Evolutionary conservation across 495 filamentous ascomycete species (phyloP).

Genomic region (Podospora tetraspora): DNA sequence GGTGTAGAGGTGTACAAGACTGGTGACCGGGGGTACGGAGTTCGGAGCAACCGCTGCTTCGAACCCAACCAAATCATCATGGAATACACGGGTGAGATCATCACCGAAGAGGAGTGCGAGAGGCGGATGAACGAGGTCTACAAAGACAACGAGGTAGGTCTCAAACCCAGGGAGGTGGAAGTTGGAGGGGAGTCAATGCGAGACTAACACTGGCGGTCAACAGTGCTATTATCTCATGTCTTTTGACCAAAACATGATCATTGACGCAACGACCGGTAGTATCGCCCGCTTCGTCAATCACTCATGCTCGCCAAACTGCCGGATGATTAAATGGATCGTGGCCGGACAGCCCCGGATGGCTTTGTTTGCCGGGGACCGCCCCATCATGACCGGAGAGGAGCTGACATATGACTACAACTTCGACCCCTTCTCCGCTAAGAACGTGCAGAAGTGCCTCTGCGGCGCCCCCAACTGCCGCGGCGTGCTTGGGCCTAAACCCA

Average conservation of each 20-base stretch:
- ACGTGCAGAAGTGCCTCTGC: slow-evolving; percentile 78
- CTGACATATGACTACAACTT: slow-evolving; percentile 99
- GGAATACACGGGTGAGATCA: slow-evolving; percentile 96
- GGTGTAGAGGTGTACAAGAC: slow-evolving; percentile 96
- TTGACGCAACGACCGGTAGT: slow-evolving; percentile 90
- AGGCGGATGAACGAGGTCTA: slow-evolving; percentile 87
- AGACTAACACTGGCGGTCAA: slow-evolving; percentile 8
- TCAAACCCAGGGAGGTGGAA: slow-evolving; percentile 17
- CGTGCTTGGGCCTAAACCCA: slow-evolving; percentile 68
- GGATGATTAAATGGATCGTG: slow-evolving; percentile 98
- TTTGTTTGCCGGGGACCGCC: slow-evolving; percentile 83
- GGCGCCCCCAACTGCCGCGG: slow-evolving; percentile 72
- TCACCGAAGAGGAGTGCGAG: slow-evolving; percentile 89
- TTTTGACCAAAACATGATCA: slow-evolving; percentile 97
- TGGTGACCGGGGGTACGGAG: slow-evolving; percentile 78
- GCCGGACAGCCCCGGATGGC: slow-evolving; percentile 93
- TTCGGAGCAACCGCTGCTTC: slow-evolving; percentile 84
- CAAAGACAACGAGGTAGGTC: slow-evolving; percentile 78
- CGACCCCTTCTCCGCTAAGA: slow-evolving; percentile 78
- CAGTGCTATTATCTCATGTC: slow-evolving; percentile 98
- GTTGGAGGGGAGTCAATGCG: neutral
- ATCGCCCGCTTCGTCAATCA: slow-evolving; percentile 98
- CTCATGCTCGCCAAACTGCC: slow-evolving; percentile 93
- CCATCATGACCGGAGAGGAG: slow-evolving; percentile 90
- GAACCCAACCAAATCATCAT: slow-evolving; percentile 91